Base-by-base conservation (phyloP, 345 rosid species). In the Mercurialis annua region DNA sequence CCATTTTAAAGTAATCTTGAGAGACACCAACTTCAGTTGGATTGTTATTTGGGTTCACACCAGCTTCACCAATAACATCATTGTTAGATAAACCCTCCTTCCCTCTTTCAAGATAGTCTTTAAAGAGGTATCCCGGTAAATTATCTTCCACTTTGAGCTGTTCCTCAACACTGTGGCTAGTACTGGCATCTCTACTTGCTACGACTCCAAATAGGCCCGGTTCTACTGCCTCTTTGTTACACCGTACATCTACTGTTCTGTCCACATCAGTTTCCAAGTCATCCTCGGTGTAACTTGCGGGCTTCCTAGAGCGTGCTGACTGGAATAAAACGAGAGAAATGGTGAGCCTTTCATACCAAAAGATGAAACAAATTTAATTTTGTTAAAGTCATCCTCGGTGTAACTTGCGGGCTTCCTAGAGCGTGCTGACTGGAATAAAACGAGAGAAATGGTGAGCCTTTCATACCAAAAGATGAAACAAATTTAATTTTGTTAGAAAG, bases 221-320 rank as follows among this genome's bases (percentile, higher is more conserved):
- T 46, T 79, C 70, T n/a, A 10, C 75, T 36, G 70, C 70, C 55
- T 55, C 67, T 72, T 64, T 65, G 42, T 65, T 43, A 48, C 51
- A 71, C 46, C 67, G 71, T 66, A 46, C 51, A 66, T 66, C 67
- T 11, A 52, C 12, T 14, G 73, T 62, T 69, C 79, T 71, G 55
- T 66, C 67, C 59, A 34, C 57, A 38, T 81, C 85, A 67, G 70
- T 74, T 66, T 85, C 94, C 18, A 51, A 33, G 59, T 77, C 80
- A 56, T 80, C 54, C 17, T 55, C 27, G 38, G 42, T 43, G 70
- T 90, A 93, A 63, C 52, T 71, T 68, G 82, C 90, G 62, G 82
- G 76, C 66, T 86, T 90, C 72, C 85, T 74, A 30, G 83, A 69
- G 48, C 96, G 89, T 30, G 66, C 73, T 69, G 98, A 92, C 98